A percentile compares a stretch with the other conserved stretches of the same genome.
phyloP scores from a whole-genome alignment of 805 yeast genomes.

The Teunomyces gatunensis region DNA sequence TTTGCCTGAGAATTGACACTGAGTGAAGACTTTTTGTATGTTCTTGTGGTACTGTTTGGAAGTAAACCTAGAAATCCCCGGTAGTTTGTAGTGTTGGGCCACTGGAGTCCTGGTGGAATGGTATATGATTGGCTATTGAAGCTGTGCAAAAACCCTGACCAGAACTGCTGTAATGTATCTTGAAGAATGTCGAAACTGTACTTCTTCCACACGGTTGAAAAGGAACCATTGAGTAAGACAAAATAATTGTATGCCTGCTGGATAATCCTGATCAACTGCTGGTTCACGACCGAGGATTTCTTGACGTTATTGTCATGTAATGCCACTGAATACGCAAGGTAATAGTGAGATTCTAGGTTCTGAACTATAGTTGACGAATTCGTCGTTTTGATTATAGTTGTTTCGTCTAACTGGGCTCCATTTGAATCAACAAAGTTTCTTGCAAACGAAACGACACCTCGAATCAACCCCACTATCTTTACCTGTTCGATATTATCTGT shows the following conservation, averaged over 20 bases:
- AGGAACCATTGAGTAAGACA: constrained; percentile 25
- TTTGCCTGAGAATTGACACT: constrained; percentile 12
- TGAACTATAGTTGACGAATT: constrained; percentile 24
- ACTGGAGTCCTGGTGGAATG: constrained; percentile 22
- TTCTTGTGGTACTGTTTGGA: constrained; percentile 9
- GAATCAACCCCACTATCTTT: constrained; percentile 32
- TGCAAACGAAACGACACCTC: constrained; percentile 35
- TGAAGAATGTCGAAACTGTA: constrained; percentile 17
- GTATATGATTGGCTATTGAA: constrained; percentile 22
- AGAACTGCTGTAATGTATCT: constrained; percentile 19
- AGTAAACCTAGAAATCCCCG: constrained; percentile 36
- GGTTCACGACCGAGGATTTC: constrained; percentile 18
- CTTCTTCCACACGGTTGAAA: constrained; percentile 14
- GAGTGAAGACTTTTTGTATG: constrained; percentile 29
- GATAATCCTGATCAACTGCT: constrained; percentile 25
- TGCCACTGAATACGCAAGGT: constrained; percentile 26
- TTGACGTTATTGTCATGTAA: constrained; percentile 5
- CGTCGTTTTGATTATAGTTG: constrained; percentile 22
- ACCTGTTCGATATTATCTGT: constrained; percentile 20
- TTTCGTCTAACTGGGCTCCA: constrained; percentile 6
- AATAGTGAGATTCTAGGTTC: constrained; percentile 24
- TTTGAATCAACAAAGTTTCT: constrained; percentile 18
- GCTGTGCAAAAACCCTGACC: constrained; percentile 26
- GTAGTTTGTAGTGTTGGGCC: constrained; percentile 37
- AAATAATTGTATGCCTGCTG: constrained; percentile 23